phyloP scores from a whole-genome alignment of 805 yeast genomes.

The Kregervanrija fluxuum region DNA sequence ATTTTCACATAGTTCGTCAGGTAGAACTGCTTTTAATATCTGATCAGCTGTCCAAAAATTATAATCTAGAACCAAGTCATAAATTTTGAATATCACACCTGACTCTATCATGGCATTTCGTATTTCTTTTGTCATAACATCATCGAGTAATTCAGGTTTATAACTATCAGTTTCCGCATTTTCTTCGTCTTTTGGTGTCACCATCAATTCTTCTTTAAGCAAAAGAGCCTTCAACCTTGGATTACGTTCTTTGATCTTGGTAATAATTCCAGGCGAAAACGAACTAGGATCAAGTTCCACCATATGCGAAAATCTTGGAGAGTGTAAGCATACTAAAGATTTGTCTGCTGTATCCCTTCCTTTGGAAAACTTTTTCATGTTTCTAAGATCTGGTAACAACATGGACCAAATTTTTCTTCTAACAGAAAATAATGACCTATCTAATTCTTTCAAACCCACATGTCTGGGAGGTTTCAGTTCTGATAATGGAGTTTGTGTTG shows the following conservation, averaged over 20 bases:
- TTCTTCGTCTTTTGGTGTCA: constrained; percentile 28
- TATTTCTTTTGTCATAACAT: constrained; percentile 36
- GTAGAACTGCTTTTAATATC: constrained; percentile 68
- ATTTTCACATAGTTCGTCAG: constrained; percentile 60
- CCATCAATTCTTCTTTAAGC: constrained; percentile 44
- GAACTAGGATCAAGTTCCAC: constrained; percentile 29
- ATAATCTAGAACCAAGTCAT: constrained; percentile 55
- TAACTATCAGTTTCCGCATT: background rate
- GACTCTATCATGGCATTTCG: constrained; percentile 39
- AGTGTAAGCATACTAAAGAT: constrained; percentile 37
- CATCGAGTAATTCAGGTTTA: constrained; percentile 7
- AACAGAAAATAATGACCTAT: constrained; percentile 54
- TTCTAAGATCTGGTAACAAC: constrained; percentile 57
- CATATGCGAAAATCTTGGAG: constrained; percentile 68
- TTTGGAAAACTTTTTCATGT: constrained; percentile 57
- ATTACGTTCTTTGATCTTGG: constrained; percentile 21
- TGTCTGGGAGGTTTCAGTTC: constrained; percentile 54
- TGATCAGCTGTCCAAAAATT: constrained; percentile 88
- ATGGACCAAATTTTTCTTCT: constrained; percentile 61
- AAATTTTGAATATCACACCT: constrained; percentile 42
- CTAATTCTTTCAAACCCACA: constrained; percentile 57
- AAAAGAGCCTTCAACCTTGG: constrained; percentile 46
- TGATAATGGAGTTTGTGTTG: constrained; percentile 4
- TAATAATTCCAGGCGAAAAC: constrained; percentile 7
- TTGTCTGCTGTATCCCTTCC: constrained; percentile 39